Percentiles rank a stretch among this genome's conserved stretches.
phyloP scores from a whole-genome alignment of 305 asterid genomes.

The Striga hermonthica region DNA sequence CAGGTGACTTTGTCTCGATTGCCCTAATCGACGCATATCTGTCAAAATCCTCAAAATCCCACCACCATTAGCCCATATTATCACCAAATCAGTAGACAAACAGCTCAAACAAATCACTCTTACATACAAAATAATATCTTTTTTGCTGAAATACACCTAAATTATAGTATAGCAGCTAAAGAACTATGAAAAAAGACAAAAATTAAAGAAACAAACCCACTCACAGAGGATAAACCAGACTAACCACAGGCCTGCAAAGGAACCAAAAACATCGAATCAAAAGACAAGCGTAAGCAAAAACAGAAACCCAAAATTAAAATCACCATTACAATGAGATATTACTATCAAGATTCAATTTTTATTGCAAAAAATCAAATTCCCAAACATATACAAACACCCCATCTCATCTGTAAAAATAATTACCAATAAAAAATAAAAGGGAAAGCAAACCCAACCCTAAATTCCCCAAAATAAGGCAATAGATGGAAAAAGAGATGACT shows the following conservation, averaged over 20 bases:
- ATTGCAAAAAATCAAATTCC: conserved; percentile 22
- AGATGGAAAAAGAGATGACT: not conserved
- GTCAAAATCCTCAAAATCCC: conserved; percentile 32
- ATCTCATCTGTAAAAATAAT: not conserved
- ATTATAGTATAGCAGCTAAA: not conserved
- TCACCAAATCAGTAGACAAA: not conserved
- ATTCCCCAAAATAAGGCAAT: not conserved
- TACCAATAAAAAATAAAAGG: too few relatives aligned
- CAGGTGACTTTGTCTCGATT: conserved; percentile 76
- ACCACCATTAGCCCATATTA: conserved; percentile 1
- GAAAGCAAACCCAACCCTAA: too few relatives aligned
- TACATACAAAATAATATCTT: not conserved
- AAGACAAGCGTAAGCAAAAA: conserved; percentile 25
- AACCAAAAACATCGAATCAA: conserved; percentile 16
- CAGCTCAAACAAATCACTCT: not conserved
- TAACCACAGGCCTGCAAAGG: conserved; percentile 87
- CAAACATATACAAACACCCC: not conserved
- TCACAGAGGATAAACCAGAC: conserved; percentile 89
- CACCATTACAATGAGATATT: not conserved
- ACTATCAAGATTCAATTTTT: not conserved
- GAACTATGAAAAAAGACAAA: not conserved
- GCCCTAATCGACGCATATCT: conserved; percentile 93
- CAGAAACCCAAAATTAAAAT: not conserved
- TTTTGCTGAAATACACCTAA: not conserved
- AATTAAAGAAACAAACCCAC: conserved; percentile 34